phyloP scores from a whole-genome alignment of 1,284 basidiomycete genomes.

The Fomitopsis betulina region DNA sequence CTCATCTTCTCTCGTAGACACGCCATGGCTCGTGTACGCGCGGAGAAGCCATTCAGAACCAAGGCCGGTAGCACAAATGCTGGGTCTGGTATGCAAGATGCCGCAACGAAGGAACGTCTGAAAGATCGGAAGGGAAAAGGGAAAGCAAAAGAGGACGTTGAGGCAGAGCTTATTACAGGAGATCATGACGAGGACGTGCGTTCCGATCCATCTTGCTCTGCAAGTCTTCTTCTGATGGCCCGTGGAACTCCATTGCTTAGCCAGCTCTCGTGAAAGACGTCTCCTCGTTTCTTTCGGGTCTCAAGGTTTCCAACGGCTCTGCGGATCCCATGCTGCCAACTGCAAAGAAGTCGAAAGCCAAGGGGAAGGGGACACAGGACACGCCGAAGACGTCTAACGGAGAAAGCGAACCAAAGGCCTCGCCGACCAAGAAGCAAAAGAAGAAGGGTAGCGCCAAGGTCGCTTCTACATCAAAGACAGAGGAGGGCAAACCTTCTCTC shows the following conservation, averaged over 20 bases:
- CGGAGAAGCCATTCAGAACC: neutral
- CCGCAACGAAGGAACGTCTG: neutral
- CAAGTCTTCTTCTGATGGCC: neutral
- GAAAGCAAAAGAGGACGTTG: neutral
- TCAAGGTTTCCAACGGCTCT: neutral
- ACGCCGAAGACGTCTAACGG: neutral
- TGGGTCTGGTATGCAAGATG: neutral
- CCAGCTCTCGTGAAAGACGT: constrained; percentile 7
- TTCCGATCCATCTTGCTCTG: neutral
- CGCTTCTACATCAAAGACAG: neutral
- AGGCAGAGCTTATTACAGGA: constrained; percentile 5
- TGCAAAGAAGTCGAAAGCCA: neutral
- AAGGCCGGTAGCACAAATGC: neutral
- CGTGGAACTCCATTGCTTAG: neutral
- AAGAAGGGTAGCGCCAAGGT: neutral
- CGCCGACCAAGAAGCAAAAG: constrained; percentile 4
- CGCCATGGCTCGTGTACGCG: neutral
- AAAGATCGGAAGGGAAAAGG: neutral
- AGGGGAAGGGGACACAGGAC: neutral
- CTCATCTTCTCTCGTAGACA: too few species aligned
- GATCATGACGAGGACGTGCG: constrained; percentile 4
- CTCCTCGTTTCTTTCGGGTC: constrained; percentile 5
- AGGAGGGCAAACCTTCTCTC: neutral
- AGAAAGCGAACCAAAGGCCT: neutral
- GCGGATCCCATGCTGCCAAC: neutral